phyloP scores from a whole-genome alignment of 495 filamentous ascomycete genomes.

The Penicillium silybi region DNA sequence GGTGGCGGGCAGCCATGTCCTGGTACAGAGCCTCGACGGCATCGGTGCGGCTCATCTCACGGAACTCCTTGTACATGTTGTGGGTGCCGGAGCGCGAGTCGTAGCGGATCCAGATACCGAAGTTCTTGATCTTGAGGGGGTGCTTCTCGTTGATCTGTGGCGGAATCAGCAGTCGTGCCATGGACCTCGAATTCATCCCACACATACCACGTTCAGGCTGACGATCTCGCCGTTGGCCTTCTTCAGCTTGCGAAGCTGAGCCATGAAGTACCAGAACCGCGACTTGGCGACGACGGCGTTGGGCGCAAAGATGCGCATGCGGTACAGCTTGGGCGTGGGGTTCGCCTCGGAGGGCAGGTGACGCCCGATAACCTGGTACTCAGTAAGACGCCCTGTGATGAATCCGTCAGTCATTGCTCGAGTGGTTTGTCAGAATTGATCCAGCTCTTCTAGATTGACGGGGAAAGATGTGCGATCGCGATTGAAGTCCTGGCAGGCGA shows the following conservation, averaged over 20 bases:
- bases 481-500: conserved; percentile 3
- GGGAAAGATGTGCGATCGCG: conserved; percentile 20
- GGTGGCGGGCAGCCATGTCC: conserved; percentile 98
- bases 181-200: neutral
- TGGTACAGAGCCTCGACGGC: conserved; percentile 97
- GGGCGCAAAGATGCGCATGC: conserved; percentile 99
- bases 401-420: conserved; percentile 32
- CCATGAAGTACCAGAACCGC: conserved; percentile 99
- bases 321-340: conserved; percentile 95
- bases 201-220: conserved; percentile 85
- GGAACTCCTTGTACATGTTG: conserved; percentile 99
- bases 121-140: conserved; percentile 99
- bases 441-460: conserved; percentile 12
- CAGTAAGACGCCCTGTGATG: conserved; percentile 85
- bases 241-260: conserved; percentile 98
- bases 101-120: conserved; percentile 99
- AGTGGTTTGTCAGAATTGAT: neutral
- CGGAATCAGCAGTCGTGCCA: conserved; percentile 16
- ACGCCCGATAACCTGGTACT: conserved; percentile 99
- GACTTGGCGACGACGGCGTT: conserved; percentile 98
- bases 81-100: conserved; percentile 99
- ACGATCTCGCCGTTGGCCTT: conserved; percentile 99
- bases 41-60: conserved; percentile 91
- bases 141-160: conserved; percentile 93
- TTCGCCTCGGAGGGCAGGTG: conserved; percentile 95